A percentile compares a stretch with the other conserved stretches of the same genome.
Conservation (phyloP, 768 basidiomycete genomes). For the Sarcomyxa edulis region DNA sequence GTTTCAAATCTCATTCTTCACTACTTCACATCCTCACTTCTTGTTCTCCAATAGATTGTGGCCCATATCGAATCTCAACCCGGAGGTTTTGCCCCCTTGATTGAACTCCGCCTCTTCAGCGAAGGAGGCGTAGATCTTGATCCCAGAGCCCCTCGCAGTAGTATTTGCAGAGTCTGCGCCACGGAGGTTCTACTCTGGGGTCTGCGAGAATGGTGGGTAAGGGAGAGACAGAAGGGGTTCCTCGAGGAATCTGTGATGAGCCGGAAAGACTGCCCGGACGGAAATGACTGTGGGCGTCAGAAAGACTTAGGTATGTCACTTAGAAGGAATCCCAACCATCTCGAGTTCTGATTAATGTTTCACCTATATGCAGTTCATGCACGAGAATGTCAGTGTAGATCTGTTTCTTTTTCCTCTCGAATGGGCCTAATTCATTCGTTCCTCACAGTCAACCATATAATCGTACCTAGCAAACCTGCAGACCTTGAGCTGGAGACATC, state of each 20-base stretch:
- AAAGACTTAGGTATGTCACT: constrained; percentile 57
- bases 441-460: constrained; percentile 37
- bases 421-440: constrained; percentile 6
- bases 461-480: constrained; percentile 16
- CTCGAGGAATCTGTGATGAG: constrained; percentile 48
- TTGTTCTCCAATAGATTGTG: constrained; percentile 44
- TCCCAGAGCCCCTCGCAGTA: constrained; percentile 51
- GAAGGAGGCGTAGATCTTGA: constrained; percentile 58
- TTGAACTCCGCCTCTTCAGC: constrained; percentile 66
- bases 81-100: constrained; percentile 55
- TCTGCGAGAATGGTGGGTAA: constrained; percentile 77
- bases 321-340: too few species aligned
- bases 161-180: constrained; percentile 69
- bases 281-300: constrained; percentile 53
- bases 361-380: constrained; percentile 50
- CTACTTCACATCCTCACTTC: not conserved
- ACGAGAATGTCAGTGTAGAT: constrained; percentile 69
- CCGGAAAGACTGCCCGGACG: constrained; percentile 68
- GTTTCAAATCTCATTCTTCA: constrained; percentile 6
- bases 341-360: constrained; percentile 8
- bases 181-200: constrained; percentile 74
- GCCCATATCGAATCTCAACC: constrained; percentile 56
- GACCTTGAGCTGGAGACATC: not conserved
- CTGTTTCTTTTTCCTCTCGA: constrained; percentile 2
- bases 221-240: constrained; percentile 68